Evolutionary conservation across 495 filamentous ascomycete species (phyloP), one percentile per base, ranked within the genome.

Genomic region (Penicillium robsamsonii): DNA sequence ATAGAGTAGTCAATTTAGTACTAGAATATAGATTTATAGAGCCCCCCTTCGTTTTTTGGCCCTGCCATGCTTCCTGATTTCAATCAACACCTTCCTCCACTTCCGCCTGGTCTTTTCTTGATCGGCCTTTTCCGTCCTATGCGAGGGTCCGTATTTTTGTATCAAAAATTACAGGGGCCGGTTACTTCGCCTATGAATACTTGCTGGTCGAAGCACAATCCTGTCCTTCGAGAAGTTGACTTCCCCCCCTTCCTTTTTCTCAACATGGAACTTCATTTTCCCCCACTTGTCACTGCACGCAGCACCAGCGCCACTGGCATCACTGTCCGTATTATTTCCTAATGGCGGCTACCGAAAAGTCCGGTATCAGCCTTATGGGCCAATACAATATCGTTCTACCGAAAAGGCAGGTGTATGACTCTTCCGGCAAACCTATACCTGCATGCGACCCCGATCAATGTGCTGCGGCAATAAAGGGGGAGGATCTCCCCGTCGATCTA

Each of bases 301-400:
- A 53, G 50, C 40, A 58, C 48, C 55, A 57, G 55, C 55, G 42
- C 55, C 55, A 41, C 55, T 57, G 48, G 48, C 42, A 44, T 18
- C 42, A 44, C 42, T 37, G 12, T 12, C 35, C 42, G 42, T 58
- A 42, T 22, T 49, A 54, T 53, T 58, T 54, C 49, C 50, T 49
- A 44, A 58, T 58, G 56, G 49, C 56, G 44, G 56, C 56, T 58
- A 53, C 49, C 50, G 25, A 27, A 27, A 27, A 27, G 25, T 49
- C 56, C 42, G 56, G 56, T 49, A 53, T 44, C 20, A 44, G 56
- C 50, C 56, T 58, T 53, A 58, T 58, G 50, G 53, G 43, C 56
- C 56, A 58, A 54, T 58, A 58, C 50, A 43, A 42, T 54, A 58
- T 58, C 44, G 56, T 58, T 58, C 22, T 58, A 58, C 56, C 56